Conservation (phyloP, 441 rosid genomes). For the Jatropha podagrica region DNA sequence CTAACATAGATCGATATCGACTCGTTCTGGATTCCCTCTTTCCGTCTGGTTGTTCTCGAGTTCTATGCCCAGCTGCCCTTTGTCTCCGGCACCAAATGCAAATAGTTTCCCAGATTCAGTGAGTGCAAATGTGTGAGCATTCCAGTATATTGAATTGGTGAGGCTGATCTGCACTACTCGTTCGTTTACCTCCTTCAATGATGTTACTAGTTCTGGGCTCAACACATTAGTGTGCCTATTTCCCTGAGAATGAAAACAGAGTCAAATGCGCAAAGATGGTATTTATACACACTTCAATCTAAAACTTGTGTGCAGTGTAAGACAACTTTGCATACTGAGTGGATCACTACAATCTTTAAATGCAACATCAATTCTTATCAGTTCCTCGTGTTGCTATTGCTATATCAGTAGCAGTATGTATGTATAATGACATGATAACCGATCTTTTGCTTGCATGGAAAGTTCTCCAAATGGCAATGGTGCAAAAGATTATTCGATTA, state of each 20-base stretch:
- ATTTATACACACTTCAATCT: not conserved
- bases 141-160: slow-evolving; percentile 82
- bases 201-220: slow-evolving; percentile 74
- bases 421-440: not conserved
- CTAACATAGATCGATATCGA: slow-evolving; percentile 66
- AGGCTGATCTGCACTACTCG: slow-evolving; percentile 81
- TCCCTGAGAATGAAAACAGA: slow-evolving; percentile 38
- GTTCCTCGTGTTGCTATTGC: not conserved
- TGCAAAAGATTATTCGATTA: not conserved
- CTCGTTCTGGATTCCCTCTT: slow-evolving; percentile 68
- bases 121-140: slow-evolving; percentile 92
- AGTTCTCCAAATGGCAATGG: slow-evolving; percentile 1
- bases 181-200: slow-evolving; percentile 71
- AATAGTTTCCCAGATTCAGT: slow-evolving; percentile 82
- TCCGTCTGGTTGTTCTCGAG: slow-evolving; percentile 62
- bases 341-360: not conserved
- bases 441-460: not conserved
- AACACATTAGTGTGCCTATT: slow-evolving; percentile 63
- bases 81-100: slow-evolving; percentile 92
- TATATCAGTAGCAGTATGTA: not conserved
- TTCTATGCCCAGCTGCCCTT: slow-evolving; percentile 93
- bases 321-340: not conserved
- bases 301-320: not conserved
- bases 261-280: not conserved
- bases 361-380: not conserved